phyloP scores from a whole-genome alignment of 805 yeast genomes.

The Sungouiozyma intestinalis region DNA sequence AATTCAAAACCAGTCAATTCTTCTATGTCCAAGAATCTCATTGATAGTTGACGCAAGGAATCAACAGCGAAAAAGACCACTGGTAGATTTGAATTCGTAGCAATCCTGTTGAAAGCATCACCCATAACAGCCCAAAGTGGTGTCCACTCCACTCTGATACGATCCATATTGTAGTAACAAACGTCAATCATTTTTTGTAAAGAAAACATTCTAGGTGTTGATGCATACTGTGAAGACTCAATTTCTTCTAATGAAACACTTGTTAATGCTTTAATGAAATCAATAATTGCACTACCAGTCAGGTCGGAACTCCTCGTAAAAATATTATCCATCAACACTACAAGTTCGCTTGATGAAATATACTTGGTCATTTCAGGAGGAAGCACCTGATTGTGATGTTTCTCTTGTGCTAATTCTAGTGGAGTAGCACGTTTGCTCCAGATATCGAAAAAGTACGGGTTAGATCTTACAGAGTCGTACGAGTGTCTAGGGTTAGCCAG shows the following conservation, averaged over 20 bases:
- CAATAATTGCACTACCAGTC: constrained; percentile 74
- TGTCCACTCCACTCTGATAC: constrained; percentile 95
- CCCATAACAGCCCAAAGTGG: constrained; percentile 93
- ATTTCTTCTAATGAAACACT: constrained; percentile 86
- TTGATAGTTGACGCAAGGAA: constrained; percentile 83
- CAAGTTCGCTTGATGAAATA: constrained; percentile 56
- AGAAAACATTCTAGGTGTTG: constrained; percentile 83
- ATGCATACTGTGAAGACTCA: constrained; percentile 71
- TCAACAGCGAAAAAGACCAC: constrained; percentile 88
- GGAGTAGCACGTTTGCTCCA: constrained; percentile 47
- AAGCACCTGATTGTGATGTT: constrained; percentile 61
- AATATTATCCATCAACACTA: constrained; percentile 75
- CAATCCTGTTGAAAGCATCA: constrained; percentile 73
- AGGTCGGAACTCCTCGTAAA: constrained; percentile 74
- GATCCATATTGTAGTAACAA: constrained; percentile 92
- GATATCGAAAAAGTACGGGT: constrained; percentile 44
- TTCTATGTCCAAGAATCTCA: constrained; percentile 86
- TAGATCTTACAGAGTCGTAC: constrained; percentile 39
- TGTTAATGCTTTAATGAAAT: constrained; percentile 78
- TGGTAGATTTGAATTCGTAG: constrained; percentile 63
- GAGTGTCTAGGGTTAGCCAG: constrained; percentile 43
- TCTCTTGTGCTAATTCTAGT: constrained; percentile 57
- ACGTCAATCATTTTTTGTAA: constrained; percentile 94
- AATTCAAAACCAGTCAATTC: constrained; percentile 93
- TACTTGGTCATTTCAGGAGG: constrained; percentile 46